Evolutionary conservation across 176 grass and related monocot genomes (phyloP).

Genomic region (Musa troglodytarum): DNA sequence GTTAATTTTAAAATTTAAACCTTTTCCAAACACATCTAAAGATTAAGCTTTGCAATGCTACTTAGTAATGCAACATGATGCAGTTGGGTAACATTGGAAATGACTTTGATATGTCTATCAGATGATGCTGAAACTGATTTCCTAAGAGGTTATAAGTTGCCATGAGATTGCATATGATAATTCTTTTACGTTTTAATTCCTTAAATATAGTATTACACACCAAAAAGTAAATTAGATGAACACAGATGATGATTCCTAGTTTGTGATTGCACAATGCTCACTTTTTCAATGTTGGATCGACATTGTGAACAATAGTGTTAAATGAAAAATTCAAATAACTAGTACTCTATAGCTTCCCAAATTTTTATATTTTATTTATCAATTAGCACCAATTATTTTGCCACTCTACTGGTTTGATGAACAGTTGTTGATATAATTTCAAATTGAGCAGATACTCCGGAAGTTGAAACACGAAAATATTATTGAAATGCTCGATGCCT

Average conservation of each 20-base stretch:
- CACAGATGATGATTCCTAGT: not conserved
- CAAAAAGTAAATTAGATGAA: not conserved
- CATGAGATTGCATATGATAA: not conserved
- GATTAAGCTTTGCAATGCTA: not conserved
- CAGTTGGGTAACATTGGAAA: not conserved
- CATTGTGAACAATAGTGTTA: not conserved
- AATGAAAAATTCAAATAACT: not conserved
- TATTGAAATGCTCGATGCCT: constrained; percentile 94
- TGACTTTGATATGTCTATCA: not conserved
- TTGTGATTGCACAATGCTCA: not conserved
- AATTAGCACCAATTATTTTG: not conserved
- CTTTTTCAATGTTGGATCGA: not conserved
- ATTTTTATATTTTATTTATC: not conserved
- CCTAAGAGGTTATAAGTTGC: not conserved
- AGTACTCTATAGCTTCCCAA: not conserved
- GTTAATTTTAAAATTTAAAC: not conserved
- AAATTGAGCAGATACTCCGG: constrained; percentile 54
- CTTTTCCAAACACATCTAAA: not conserved
- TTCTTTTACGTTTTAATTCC: no score
- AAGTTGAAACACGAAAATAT: constrained; percentile 95
- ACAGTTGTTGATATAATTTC: not conserved
- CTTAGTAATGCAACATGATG: no score
- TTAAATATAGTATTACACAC: no score
- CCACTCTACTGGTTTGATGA: not conserved
- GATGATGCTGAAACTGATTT: not conserved